Base-by-base conservation (phyloP, 805 yeast species). In the Candida khao-thaluensis region DNA sequence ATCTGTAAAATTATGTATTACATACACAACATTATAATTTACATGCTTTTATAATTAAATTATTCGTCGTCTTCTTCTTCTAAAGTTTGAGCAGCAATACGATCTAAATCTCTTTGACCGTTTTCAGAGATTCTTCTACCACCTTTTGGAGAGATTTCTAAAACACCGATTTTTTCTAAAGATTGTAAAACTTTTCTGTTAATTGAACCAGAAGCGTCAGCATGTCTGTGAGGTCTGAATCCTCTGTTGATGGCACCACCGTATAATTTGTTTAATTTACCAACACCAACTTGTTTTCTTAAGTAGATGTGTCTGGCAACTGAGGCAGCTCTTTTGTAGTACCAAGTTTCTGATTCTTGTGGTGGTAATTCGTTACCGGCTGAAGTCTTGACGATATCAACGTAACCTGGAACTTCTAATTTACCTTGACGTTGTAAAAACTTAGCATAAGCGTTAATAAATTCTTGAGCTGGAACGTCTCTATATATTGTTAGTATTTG, bases 401-500 rank as follows among this genome's bases (percentile, higher is more conserved):
- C 98, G 85, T 90, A 93, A 74, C 96, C 96, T 80, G 99, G 99
- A 65, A 93, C 93, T 74, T 91, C 98, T 71, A 93, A 84, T 77
- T 89, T 90, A 82, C 98, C 99, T 81, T 95, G 99, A 78, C 98
- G 89, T 82, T 93, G 98, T 77, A 93, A 86, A 87, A 93, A 93
- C 72, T 86, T 86, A 66, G 99, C 98, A 82, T 93, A 93, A 77
- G 98, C 96, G 81, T 88, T 89, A 77, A 93, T 91, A 81, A 93
- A 93, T 59, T 87, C 95, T 85, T 93, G 98, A 76, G 99, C 99
- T 78, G 98, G 96, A 77, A 93, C 99, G 97, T 93, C 99, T 85
- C 96, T 89, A 59, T 41, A 32, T 23, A 47, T 43, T 60, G 69
- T 64, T 62, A 61, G 65, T 60, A 62, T 30, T 4, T n/a, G n/a